A percentile compares a stretch with the other conserved stretches of the same genome.
Conservation (phyloP, 164 flowering plant genomes). For the Chloranthus sessilifolius region DNA sequence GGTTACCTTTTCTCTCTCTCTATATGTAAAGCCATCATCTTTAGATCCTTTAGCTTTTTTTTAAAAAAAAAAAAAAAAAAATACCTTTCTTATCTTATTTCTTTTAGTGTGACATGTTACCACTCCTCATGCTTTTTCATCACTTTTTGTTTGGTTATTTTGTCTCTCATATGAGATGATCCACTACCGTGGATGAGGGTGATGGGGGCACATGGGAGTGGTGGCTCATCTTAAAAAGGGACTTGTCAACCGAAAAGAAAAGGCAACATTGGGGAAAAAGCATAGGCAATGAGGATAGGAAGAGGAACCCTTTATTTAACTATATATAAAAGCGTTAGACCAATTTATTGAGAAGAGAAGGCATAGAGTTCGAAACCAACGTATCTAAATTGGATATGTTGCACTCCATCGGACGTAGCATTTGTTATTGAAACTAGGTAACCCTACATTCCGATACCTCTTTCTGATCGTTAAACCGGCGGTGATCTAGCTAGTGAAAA, state of each 20-base stretch:
- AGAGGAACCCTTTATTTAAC: conserved; percentile 7
- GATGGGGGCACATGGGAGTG: conserved; percentile 52
- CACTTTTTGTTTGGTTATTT: conserved; percentile 22
- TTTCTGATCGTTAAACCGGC: conserved; percentile 2
- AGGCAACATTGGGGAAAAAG: conserved; percentile 16
- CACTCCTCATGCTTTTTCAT: conserved; percentile 14
- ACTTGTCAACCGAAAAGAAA: conserved; percentile 30
- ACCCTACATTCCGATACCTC: background rate
- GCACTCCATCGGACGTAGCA: too few species aligned
- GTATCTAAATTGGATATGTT: too few species aligned
- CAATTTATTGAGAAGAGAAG: too few species aligned
- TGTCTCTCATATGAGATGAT: conserved; percentile 45
- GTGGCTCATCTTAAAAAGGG: conserved; percentile 22
- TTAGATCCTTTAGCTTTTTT: conserved; percentile 13
- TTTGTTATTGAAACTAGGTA: too few species aligned
- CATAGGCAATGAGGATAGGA: conserved; percentile 13
- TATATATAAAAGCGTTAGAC: conserved; percentile 5
- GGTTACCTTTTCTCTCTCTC: conserved; percentile 9
- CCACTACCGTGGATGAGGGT: conserved; percentile 31
- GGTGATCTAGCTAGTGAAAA: too few species aligned
- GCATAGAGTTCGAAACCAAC: too few species aligned
- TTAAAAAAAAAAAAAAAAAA: background rate
- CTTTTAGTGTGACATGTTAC: conserved; percentile 15
- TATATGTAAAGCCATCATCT: conserved; percentile 3
- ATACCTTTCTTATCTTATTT: conserved; percentile 19